Evolutionary conservation across 352 stramenopile species (phyloP).

Genomic region (Stramenopiles sp.): DNA sequence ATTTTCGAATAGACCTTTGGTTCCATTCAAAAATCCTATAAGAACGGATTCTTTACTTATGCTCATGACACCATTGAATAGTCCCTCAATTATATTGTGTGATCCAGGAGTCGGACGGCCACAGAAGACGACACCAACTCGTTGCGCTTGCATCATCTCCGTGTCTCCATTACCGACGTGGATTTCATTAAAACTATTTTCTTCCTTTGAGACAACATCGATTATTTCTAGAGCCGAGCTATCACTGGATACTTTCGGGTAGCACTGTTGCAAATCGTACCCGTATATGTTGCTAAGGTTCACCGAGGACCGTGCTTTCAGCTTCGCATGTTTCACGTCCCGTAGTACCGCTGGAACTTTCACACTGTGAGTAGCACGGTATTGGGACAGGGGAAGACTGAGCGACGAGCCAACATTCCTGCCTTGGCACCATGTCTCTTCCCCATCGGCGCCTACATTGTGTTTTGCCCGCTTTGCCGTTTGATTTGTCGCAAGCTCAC

Average conservation of each 20-base stretch:
- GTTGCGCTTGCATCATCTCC: not conserved
- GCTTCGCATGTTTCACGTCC: too few relatives aligned
- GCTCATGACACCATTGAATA: slow-evolving; percentile 32
- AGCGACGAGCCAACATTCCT: too few relatives aligned
- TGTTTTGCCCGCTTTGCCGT: not conserved
- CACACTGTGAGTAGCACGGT: not conserved
- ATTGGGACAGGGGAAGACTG: not conserved
- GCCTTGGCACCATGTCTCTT: too few relatives aligned
- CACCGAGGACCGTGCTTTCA: too few relatives aligned
- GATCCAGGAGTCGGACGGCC: slow-evolving; percentile 30
- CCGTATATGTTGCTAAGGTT: not conserved
- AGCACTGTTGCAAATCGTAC: not conserved
- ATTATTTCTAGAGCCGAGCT: not conserved
- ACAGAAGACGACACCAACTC: slow-evolving; percentile 32
- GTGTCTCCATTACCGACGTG: not conserved
- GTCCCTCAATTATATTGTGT: slow-evolving; percentile 31
- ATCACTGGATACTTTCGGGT: not conserved
- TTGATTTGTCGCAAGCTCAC: not conserved
- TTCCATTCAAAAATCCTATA: slow-evolving; percentile 28
- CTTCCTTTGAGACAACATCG: too few relatives aligned
- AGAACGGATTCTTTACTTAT: slow-evolving; percentile 17
- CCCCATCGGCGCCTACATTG: not conserved
- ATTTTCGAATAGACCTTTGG: slow-evolving; percentile 26
- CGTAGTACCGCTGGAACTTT: not conserved
- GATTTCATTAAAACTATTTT: too few relatives aligned